These are phyloP conservation scores for Fusarium incarnatum DNA, from an alignment of 2,329 filamentous ascomycete genomes.

Conservation along the genomic window DNA sequence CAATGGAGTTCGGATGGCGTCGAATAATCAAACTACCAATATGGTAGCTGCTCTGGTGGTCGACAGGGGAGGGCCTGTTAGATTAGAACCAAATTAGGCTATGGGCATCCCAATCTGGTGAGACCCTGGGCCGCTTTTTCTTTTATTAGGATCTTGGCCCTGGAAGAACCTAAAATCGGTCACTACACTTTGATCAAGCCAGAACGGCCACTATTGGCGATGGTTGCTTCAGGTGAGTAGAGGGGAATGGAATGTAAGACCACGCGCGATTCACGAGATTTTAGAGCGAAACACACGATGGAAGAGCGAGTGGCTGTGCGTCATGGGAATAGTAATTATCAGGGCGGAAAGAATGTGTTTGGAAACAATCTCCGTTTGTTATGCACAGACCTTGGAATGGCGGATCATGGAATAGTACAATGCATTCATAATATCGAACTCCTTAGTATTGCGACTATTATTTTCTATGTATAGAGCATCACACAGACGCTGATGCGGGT, in stretches of 20 bases:
- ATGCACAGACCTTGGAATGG: conserved; percentile 9
- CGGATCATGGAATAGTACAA: not conserved
- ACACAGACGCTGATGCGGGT: conserved; percentile 27
- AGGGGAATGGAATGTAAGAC: not conserved
- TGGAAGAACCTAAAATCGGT: conserved; percentile 18
- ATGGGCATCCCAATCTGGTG: conserved; percentile 38
- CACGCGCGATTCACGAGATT: not conserved
- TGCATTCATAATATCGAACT: not conserved
- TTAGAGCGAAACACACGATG: not conserved
- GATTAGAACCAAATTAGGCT: conserved; percentile 32
- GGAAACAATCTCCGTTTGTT: conserved; percentile 20
- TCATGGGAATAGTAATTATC: not conserved
- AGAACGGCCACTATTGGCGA: conserved; percentile 20
- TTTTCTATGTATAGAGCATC: conserved; percentile 42
- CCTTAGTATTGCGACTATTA: not conserved
- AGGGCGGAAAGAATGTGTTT: conserved; percentile 1
- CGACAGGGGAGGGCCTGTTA: conserved; percentile 38
- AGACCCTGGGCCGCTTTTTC: conserved; percentile 24
- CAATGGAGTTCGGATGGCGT: conserved; percentile 20
- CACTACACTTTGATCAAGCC: conserved; percentile 22
- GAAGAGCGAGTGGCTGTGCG: conserved; percentile 12
- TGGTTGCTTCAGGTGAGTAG: conserved; percentile 45
- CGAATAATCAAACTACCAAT: conserved; percentile 21
- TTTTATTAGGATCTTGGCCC: conserved; percentile 25
- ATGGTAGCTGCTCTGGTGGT: conserved; percentile 16